phyloP scores from a whole-genome alignment of 495 filamentous ascomycete genomes.

The Neurospora sp. region DNA sequence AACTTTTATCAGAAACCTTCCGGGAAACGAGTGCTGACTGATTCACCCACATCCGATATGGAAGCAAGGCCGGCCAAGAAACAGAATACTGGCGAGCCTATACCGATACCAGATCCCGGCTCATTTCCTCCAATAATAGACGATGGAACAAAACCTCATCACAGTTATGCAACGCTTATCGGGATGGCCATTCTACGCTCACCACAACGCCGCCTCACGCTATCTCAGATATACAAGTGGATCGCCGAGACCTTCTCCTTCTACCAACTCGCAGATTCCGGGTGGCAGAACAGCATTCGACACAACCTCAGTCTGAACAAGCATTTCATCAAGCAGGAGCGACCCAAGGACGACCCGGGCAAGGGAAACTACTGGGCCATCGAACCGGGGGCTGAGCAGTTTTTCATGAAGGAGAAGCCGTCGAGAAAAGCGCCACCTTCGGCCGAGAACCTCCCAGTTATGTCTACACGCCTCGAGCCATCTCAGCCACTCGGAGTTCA shows the following conservation, averaged over 20 bases:
- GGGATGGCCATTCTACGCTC: constrained; percentile 94
- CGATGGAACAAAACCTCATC: constrained; percentile 78
- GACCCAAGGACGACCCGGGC: constrained; percentile 93
- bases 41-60: constrained; percentile 55
- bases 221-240: constrained; percentile 99
- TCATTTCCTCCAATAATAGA: constrained; percentile 75
- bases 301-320: constrained; percentile 98
- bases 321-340: constrained; percentile 90
- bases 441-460: constrained; percentile 38
- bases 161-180: constrained; percentile 92
- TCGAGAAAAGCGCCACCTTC: constrained; percentile 36
- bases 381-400: constrained; percentile 71
- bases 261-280: constrained; percentile 72
- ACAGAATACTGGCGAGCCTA: constrained; percentile 36
- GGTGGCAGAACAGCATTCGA: constrained; percentile 98
- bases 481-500: constrained; percentile 10
- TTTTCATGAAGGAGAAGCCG: constrained; percentile 80
- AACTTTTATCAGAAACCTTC: constrained; percentile 48
- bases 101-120: constrained; percentile 65
- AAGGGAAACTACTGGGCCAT: constrained; percentile 99
- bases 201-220: constrained; percentile 69
- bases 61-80: constrained; percentile 60
- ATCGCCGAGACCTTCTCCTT: constrained; percentile 88
- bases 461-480: constrained; percentile 35
- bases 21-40: constrained; percentile 58